phyloP scores from a whole-genome alignment of 2,329 filamentous ascomycete species.

The Tolypocladium tundrense region DNA sequence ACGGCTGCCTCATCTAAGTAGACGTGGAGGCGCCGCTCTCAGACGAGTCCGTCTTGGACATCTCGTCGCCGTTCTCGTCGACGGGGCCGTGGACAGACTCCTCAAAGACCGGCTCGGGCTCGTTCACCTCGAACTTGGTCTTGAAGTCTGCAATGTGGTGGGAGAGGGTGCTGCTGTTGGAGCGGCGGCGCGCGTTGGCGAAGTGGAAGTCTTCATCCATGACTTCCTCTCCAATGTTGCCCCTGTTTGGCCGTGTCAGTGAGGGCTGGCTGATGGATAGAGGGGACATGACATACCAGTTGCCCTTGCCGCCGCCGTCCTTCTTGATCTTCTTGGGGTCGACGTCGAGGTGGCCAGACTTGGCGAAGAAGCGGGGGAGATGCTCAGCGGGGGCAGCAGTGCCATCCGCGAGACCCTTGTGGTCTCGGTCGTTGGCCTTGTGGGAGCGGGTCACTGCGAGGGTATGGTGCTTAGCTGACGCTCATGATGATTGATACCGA shows the following conservation, averaged over 20 bases:
- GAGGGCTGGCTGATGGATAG: not conserved
- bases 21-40: conserved; percentile 50
- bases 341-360: conserved; percentile 67
- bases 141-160: conserved; percentile 69
- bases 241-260: conserved; percentile 44
- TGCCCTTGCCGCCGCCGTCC: conserved; percentile 82
- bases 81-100: conserved; percentile 66
- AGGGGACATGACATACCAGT: conserved; percentile 58
- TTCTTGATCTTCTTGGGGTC: conserved; percentile 97
- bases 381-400: conserved; percentile 59
- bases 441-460: conserved; percentile 86
- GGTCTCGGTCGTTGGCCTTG: conserved; percentile 91
- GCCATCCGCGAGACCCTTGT: conserved; percentile 68
- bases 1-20: conserved; percentile 34
- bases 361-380: conserved; percentile 87
- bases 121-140: conserved; percentile 92
- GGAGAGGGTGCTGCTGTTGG: conserved; percentile 74
- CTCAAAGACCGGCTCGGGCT: conserved; percentile 86
- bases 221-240: conserved; percentile 70
- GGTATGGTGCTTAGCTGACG: conserved; percentile 4
- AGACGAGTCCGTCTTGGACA: conserved; percentile 47
- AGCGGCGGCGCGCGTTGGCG: conserved; percentile 78
- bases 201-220: conserved; percentile 77
- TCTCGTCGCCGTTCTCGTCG: conserved; percentile 42
- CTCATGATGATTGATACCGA: not conserved